A percentile compares a stretch with the other conserved stretches of the same genome.
Evolutionary conservation across 1,139 yeast species (phyloP).

Genomic region (Wickerhamomyces sp.): DNA sequence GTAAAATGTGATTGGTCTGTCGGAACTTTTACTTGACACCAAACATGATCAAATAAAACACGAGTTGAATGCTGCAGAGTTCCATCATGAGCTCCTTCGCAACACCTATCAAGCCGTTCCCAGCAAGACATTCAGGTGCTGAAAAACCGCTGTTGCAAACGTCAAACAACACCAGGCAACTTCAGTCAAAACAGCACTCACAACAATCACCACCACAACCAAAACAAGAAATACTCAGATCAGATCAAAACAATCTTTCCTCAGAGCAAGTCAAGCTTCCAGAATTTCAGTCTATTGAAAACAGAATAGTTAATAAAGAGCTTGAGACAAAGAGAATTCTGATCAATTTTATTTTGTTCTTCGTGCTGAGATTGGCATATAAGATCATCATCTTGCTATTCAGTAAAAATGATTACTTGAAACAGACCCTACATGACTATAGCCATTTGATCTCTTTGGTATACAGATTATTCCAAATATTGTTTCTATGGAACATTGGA

Average conservation of each 20-base stretch:
- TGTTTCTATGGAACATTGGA: slow-evolving; percentile 33
- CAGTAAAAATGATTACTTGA: slow-evolving; percentile 20
- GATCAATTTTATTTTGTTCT: slow-evolving; percentile 27
- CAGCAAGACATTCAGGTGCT: neutral
- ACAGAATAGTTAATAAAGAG: slow-evolving; percentile 33
- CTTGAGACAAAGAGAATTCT: slow-evolving; percentile 31
- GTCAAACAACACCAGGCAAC: neutral
- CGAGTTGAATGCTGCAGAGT: no score
- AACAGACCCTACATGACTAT: slow-evolving; percentile 6
- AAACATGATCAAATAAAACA: no score
- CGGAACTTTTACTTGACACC: no score
- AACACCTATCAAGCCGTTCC: slow-evolving; percentile 1
- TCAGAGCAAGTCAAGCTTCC: slow-evolving; percentile 28
- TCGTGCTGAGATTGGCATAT: slow-evolving; percentile 24
- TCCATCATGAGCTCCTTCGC: no score
- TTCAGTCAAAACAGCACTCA: neutral
- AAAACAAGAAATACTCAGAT: neutral
- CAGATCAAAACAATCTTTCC: neutral
- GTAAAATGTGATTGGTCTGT: no score
- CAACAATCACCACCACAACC: neutral
- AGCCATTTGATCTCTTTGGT: slow-evolving; percentile 6
- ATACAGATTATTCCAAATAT: slow-evolving; percentile 23
- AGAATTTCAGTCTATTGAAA: slow-evolving; percentile 27
- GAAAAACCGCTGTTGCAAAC: neutral
- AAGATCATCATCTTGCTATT: slow-evolving; percentile 23